Percentiles rank a stretch among this genome's conserved stretches.
These are phyloP conservation scores for Paraphaeosphaeria sporulosa DNA, from an alignment of 2,329 filamentous ascomycete species.

Conservation along the genomic window DNA sequence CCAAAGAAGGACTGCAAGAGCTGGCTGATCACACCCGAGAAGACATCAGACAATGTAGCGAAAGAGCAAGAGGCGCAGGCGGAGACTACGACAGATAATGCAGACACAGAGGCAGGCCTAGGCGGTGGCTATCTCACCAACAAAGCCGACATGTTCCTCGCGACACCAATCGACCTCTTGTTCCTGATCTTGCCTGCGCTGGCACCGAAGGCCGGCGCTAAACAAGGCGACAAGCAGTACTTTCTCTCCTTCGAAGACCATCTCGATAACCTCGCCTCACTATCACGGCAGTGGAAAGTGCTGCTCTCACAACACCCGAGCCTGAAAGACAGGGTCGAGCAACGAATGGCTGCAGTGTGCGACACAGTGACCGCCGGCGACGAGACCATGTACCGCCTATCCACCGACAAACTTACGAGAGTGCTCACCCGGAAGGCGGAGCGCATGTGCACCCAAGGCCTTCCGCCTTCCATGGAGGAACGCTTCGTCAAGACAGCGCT, in stretches of 20 bases:
- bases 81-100: slow-evolving; percentile 9
- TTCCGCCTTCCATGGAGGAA: slow-evolving; percentile 85
- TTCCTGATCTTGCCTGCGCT: slow-evolving; percentile 84
- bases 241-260: slow-evolving; percentile 77
- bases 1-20: slow-evolving; percentile 61
- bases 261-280: slow-evolving; percentile 67
- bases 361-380: slow-evolving; percentile 84
- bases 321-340: slow-evolving; percentile 61
- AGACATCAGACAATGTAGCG: slow-evolving; percentile 16
- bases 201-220: slow-evolving; percentile 52
- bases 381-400: slow-evolving; percentile 85
- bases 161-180: slow-evolving; percentile 82
- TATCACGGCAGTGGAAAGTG: slow-evolving; percentile 65
- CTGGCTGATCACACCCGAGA: slow-evolving; percentile 57
- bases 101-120: slow-evolving; percentile 14
- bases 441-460: slow-evolving; percentile 67
- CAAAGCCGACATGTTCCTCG: slow-evolving; percentile 78
- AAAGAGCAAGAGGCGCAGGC: slow-evolving; percentile 14
- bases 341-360: slow-evolving; percentile 74
- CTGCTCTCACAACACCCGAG: slow-evolving; percentile 58
- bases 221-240: slow-evolving; percentile 60
- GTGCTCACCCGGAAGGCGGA: slow-evolving; percentile 76
- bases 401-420: slow-evolving; percentile 71
- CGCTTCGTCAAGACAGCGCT: slow-evolving; percentile 79
- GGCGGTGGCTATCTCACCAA: slow-evolving; percentile 66